A percentile compares a stretch with the other conserved stretches of the same genome.
Evolutionary conservation across 2,329 filamentous ascomycete species (phyloP).

Genomic region (Hymenoscyphus fructigenus): DNA sequence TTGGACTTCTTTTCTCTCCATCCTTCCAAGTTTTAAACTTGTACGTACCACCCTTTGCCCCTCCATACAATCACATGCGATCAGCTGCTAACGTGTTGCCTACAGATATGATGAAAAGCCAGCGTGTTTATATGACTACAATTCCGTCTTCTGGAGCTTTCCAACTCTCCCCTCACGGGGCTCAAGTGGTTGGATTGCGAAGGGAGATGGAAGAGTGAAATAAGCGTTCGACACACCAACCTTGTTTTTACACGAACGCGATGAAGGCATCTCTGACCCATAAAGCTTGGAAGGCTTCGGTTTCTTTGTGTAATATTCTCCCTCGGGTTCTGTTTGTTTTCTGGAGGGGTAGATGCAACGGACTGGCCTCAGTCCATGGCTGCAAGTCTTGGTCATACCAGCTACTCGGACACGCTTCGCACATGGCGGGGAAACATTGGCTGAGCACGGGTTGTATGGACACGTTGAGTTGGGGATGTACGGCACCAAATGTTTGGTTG

Average conservation of each 20-base stretch:
- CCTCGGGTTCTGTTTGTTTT: background rate
- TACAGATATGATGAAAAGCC: conserved; percentile 97
- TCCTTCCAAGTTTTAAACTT: conserved; percentile 99
- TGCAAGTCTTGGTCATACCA: background rate
- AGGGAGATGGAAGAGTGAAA: conserved; percentile 77
- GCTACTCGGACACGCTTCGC: background rate
- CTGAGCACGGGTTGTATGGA: background rate
- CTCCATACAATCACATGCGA: conserved; percentile 2
- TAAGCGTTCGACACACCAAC: conserved; percentile 98
- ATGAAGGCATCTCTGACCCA: conserved; percentile 93
- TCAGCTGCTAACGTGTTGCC: conserved; percentile 36
- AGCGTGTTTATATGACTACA: conserved; percentile 89
- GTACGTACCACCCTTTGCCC: conserved; percentile 56
- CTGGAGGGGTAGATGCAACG: background rate
- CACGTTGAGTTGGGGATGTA: background rate
- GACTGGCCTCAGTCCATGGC: background rate
- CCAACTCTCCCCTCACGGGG: conserved; percentile 85
- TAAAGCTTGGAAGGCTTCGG: conserved; percentile 53
- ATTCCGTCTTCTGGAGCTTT: conserved; percentile 63
- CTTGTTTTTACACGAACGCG: conserved; percentile 98
- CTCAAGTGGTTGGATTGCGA: conserved; percentile 80
- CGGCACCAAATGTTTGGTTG: background rate
- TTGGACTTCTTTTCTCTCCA: conserved; percentile 59
- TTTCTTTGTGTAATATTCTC: conserved; percentile 7
- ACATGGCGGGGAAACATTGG: background rate